A percentile compares a stretch with the other conserved stretches of the same genome.
phyloP scores from a whole-genome alignment of 1,284 basidiomycete species.

The Trichosporon sp. region DNA sequence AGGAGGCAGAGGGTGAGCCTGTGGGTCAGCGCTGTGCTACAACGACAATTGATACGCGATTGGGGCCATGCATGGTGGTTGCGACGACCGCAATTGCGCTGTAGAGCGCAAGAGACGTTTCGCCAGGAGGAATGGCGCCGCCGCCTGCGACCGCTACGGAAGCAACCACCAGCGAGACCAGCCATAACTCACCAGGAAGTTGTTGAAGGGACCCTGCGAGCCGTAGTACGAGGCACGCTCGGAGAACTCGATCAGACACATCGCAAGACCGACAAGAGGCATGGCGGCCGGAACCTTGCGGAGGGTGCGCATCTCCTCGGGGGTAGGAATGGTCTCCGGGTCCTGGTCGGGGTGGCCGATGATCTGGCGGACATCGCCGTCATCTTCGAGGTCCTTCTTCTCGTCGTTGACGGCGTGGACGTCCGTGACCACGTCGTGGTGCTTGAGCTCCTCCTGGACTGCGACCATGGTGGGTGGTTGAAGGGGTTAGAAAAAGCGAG shows the following conservation, averaged over 20 bases:
- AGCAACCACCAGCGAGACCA: no score
- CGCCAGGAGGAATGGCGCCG: not conserved
- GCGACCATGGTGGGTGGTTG: not conserved
- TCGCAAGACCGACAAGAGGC: conserved; percentile 12
- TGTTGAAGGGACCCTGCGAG: conserved; percentile 19
- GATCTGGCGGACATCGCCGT: not conserved
- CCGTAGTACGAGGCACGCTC: conserved; percentile 35
- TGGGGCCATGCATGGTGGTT: no score
- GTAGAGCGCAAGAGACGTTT: no score
- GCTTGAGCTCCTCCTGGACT: not conserved
- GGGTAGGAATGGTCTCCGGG: conserved; percentile 13
- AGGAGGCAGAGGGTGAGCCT: conserved; percentile 55
- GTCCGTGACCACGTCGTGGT: not conserved
- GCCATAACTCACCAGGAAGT: conserved; percentile 23
- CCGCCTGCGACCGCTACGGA: not conserved
- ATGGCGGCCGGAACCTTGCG: conserved; percentile 13
- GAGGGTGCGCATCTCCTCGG: conserved; percentile 15
- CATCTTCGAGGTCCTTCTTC: not conserved
- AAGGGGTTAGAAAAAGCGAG: not conserved
- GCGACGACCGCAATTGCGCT: not conserved
- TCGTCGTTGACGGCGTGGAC: conserved; percentile 1
- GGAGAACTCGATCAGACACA: conserved; percentile 48
- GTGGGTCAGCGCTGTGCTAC: not conserved
- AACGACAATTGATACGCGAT: no score
- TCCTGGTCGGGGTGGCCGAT: conserved; percentile 5